These are phyloP conservation scores for Sporothrix humicola DNA, from an alignment of 2,329 filamentous ascomycete genomes.

Conservation along the genomic window DNA sequence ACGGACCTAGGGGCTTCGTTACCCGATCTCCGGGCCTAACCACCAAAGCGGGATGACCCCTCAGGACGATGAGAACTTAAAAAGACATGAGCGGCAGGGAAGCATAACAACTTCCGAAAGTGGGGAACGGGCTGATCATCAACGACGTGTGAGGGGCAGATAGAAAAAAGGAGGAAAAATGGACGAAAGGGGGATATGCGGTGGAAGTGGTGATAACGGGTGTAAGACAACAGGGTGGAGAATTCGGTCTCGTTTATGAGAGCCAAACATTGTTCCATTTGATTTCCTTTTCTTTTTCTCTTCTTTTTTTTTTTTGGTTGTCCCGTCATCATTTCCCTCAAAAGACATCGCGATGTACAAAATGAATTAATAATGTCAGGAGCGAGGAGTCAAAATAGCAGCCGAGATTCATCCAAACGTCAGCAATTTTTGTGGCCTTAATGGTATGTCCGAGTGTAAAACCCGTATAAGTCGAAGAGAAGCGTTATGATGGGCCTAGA, in stretches of 20 bases:
- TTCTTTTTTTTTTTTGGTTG: too few species aligned
- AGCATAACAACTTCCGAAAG: conserved; percentile 8
- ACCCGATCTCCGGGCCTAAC: conserved; percentile 1
- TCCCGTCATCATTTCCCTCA: too few species aligned
- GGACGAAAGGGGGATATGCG: not conserved
- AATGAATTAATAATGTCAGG: conserved; percentile 1
- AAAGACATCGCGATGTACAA: not conserved
- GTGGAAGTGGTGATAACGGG: conserved; percentile 6
- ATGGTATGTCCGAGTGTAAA: not conserved
- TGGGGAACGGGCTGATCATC: not conserved
- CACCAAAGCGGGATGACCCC: not conserved
- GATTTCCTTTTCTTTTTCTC: too few species aligned
- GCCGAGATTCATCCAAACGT: not conserved
- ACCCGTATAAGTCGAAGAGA: not conserved
- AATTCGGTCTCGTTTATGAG: not conserved
- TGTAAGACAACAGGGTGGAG: not conserved
- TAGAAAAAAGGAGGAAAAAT: too few species aligned
- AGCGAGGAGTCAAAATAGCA: not conserved
- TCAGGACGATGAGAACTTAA: conserved; percentile 6
- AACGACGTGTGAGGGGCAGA: not conserved
- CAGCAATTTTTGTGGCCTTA: not conserved
- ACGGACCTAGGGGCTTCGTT: conserved; percentile 12
- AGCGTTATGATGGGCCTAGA: not conserved
- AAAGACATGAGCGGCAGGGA: not conserved
- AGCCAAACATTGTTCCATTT: not conserved